Base-by-base conservation (phyloP, 352 stramenopile species). In the Phytophthora brassicae region DNA sequence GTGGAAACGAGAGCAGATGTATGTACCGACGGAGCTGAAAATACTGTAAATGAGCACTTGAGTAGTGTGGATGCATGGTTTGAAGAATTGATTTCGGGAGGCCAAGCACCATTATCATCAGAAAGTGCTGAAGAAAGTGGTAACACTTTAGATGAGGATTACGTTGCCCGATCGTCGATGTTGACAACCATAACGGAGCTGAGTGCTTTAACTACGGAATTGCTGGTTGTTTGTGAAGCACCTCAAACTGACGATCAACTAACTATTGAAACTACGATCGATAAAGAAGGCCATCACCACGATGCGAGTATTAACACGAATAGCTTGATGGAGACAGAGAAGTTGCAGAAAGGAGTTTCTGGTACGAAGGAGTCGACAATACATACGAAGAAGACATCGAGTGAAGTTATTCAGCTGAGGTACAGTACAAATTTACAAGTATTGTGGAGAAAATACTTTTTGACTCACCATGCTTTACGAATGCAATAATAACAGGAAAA, bases 61-160 rank as follows among this genome's bases (percentile, higher is more conserved):
- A 74, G 66, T 33, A 84, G 69, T 35, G 41, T 88, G 2, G 70
- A 88, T 28, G 47, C 45, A 45, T 88, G 79, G 79, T 88, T 88
- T 28, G 68, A 76, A 9, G 41, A 66, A 46, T 60, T 75, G 16
- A 85, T 88, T 46, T 61, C 63, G 4, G 49, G 56, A 2, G 54
- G 51, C 19, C 56, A 52, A 28, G 35, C 7, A 45, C 3, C 17
- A n/a, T 2, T 5, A 1, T 38, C 19, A n/a, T 13, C 33, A 45
- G 44, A 11, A 22, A 43, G 6, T 22, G n/a, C 6, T 43, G 36
- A 9, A 22, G 16, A 43, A 23, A 23, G 36, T 23, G 13, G 36
- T 1, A 44, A 44, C 35, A n/a, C 20, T 46, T 23, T 6, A 46
- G 33, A 56, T 8, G 47, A 56, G n/a, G 48, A 65, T 42, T 29